phyloP scores from a whole-genome alignment of 2,329 filamentous ascomycete species.

The Aspergillus persii region DNA sequence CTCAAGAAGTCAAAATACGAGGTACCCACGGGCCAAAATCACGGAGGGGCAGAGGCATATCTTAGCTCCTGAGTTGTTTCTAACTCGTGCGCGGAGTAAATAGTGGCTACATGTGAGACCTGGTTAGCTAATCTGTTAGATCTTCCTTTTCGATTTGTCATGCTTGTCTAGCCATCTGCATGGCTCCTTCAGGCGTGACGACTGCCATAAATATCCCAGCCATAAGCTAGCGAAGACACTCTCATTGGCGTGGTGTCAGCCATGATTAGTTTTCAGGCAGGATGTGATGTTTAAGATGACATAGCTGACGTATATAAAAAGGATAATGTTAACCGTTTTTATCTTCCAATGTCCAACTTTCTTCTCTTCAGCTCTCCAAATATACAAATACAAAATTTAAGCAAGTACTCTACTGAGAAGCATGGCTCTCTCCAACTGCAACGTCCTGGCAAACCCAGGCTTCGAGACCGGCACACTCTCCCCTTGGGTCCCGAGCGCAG shows the following conservation, averaged over 20 bases:
- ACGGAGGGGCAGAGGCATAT: too few relatives aligned
- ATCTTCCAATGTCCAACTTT: not conserved
- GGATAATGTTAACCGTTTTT: not conserved
- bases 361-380: too few relatives aligned
- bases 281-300: not conserved
- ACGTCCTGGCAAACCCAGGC: constrained; percentile 21
- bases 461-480: constrained; percentile 21
- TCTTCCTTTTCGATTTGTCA: not conserved
- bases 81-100: too few relatives aligned
- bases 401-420: too few relatives aligned
- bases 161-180: not conserved
- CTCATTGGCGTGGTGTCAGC: not conserved
- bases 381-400: not conserved
- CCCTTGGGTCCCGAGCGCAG: constrained; percentile 20
- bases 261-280: not conserved
- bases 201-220: not conserved
- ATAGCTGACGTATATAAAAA: not conserved
- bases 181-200: not conserved
- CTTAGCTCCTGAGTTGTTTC: too few relatives aligned
- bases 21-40: not conserved
- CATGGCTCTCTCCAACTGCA: constrained; percentile 21
- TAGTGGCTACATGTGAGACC: too few relatives aligned
- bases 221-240: not conserved
- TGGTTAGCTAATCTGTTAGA: too few relatives aligned
- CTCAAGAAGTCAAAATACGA: not conserved